Evolutionary conservation across 192 early-diverging fungal genomes (phyloP).

Genomic region (Rhizophlyctis rosea): DNA sequence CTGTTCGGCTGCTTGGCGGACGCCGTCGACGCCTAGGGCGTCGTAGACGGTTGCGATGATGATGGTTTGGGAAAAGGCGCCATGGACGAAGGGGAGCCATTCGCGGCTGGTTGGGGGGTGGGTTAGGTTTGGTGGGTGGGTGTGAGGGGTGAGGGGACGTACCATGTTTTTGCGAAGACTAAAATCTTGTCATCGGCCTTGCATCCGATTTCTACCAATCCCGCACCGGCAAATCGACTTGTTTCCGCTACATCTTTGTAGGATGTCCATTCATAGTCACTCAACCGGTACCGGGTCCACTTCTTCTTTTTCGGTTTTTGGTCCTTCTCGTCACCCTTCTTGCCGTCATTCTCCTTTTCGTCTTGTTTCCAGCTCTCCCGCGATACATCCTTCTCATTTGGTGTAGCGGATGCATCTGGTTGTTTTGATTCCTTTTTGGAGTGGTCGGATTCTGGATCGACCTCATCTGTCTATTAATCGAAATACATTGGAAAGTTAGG

Average conservation of each 20-base stretch:
- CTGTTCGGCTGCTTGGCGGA: background rate
- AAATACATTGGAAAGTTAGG: too few relatives aligned
- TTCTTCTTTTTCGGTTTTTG: constrained; percentile 65
- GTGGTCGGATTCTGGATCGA: too few relatives aligned
- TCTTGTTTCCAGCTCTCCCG: too few relatives aligned
- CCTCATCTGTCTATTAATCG: too few relatives aligned
- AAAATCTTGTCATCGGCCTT: constrained; percentile 35
- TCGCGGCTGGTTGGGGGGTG: constrained; percentile 28
- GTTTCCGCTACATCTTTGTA: constrained; percentile 59
- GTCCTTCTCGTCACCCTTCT: constrained; percentile 47
- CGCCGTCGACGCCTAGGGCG: background rate
- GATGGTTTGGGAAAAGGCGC: constrained; percentile 61
- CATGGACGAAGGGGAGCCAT: constrained; percentile 58
- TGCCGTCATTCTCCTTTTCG: constrained; percentile 70
- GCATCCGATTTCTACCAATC: constrained; percentile 63
- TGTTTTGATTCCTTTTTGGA: background rate
- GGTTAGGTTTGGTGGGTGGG: too few relatives aligned
- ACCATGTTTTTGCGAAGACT: constrained; percentile 35
- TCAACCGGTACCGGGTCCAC: constrained; percentile 75
- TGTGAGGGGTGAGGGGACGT: background rate
- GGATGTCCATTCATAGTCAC: constrained; percentile 72
- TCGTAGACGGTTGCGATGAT: constrained; percentile 69
- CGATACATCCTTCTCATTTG: too few relatives aligned
- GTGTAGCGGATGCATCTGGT: background rate
- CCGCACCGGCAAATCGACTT: constrained; percentile 58